Conservation (phyloP, 2,329 filamentous ascomycete species). For the Colletotrichum scovillei region DNA sequence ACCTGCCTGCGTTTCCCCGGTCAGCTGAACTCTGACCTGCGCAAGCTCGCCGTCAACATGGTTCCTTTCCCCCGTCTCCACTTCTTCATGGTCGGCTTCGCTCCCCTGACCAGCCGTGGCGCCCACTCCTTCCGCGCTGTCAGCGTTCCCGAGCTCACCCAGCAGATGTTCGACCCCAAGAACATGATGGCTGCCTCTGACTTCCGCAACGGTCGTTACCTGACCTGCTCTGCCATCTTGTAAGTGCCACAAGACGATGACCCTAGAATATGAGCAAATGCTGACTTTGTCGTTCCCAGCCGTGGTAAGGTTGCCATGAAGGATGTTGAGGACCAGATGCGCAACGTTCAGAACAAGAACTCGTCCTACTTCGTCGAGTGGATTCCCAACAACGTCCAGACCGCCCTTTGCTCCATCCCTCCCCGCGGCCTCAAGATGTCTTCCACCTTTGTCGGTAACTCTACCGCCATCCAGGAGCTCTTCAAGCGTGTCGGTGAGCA, state of each 20-base stretch:
- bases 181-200: slow-evolving; percentile 99
- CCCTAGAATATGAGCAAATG: neutral
- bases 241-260: slow-evolving; percentile 55
- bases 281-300: slow-evolving; percentile 56
- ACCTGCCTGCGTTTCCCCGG: slow-evolving; percentile 99
- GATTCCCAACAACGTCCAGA: slow-evolving; percentile 99
- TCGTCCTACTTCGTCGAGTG: slow-evolving; percentile 99
- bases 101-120: slow-evolving; percentile 88
- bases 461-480: slow-evolving; percentile 99
- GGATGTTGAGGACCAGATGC: slow-evolving; percentile 99
- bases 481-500: slow-evolving; percentile 99
- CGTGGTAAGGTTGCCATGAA: slow-evolving; percentile 99
- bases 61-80: slow-evolving; percentile 99
- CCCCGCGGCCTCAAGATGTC: slow-evolving; percentile 99
- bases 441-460: slow-evolving; percentile 99
- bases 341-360: slow-evolving; percentile 99
- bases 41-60: slow-evolving; percentile 99
- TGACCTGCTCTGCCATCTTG: slow-evolving; percentile 99
- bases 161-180: slow-evolving; percentile 99
- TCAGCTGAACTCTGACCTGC: slow-evolving; percentile 99
- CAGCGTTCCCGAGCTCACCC: slow-evolving; percentile 96
- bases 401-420: slow-evolving; percentile 97
- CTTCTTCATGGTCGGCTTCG: slow-evolving; percentile 99
- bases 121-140: slow-evolving; percentile 97
- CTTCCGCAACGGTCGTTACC: slow-evolving; percentile 99